phyloP scores from a whole-genome alignment of 441 rosid genomes.

The Populus trichocarpa region DNA sequence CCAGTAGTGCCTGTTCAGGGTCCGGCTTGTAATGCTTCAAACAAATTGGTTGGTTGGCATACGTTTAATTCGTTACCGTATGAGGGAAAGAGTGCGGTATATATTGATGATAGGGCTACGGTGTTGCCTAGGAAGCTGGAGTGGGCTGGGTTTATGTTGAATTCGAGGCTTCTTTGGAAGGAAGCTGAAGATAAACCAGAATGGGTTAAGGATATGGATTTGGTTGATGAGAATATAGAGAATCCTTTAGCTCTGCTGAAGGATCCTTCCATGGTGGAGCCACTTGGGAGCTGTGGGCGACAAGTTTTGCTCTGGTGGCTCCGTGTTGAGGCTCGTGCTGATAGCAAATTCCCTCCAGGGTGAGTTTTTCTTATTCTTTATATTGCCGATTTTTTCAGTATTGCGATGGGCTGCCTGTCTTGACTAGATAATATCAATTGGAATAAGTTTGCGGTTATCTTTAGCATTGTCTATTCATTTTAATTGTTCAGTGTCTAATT shows the following conservation, averaged over 20 bases:
- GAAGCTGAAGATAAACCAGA: conserved; percentile 62
- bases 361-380: conserved; percentile 31
- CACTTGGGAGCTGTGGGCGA: conserved; percentile 93
- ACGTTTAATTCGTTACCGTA: conserved; percentile 68
- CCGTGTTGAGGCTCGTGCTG: conserved; percentile 97
- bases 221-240: conserved; percentile 45
- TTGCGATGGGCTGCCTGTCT: neutral
- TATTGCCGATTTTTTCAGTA: neutral
- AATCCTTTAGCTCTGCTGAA: conserved; percentile 75
- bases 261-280: conserved; percentile 74
- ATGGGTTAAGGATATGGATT: conserved; percentile 79
- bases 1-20: conserved; percentile 77
- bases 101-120: conserved; percentile 74
- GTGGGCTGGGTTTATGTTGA: conserved; percentile 96
- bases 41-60: conserved; percentile 83
- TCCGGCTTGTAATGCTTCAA: conserved; percentile 83
- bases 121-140: conserved; percentile 87
- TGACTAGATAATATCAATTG: neutral
- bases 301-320: conserved; percentile 98
- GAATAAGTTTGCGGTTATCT: neutral
- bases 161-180: conserved; percentile 88
- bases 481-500: neutral
- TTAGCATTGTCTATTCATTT: conserved; percentile 1
- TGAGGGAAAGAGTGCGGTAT: conserved; percentile 56
- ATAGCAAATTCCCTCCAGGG: conserved; percentile 98